Evolutionary conservation across 805 yeast genomes (phyloP).

Genomic region (Candida saitoana): DNA sequence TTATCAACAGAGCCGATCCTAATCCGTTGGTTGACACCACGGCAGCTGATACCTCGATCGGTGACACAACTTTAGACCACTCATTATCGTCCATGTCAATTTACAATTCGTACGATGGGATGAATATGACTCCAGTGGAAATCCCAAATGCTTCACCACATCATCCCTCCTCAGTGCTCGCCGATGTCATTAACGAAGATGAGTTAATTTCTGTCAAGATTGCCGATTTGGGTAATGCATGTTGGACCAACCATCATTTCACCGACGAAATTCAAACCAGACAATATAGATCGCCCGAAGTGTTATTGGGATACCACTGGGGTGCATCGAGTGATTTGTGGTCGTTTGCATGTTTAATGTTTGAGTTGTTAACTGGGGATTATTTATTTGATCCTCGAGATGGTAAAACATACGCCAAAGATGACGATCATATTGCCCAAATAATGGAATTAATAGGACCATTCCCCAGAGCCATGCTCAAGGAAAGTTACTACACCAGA

Average conservation of each 20-base stretch:
- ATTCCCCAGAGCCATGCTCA: constrained; percentile 55
- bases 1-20: constrained; percentile 1
- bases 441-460: constrained; percentile 78
- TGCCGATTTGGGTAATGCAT: constrained; percentile 70
- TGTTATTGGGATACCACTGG: constrained; percentile 75
- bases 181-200: constrained; percentile 28
- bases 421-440: constrained; percentile 96
- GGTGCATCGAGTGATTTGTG: constrained; percentile 94
- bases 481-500: constrained; percentile 57
- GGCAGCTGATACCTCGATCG: constrained; percentile 3
- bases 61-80: constrained; percentile 28
- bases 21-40: neutral
- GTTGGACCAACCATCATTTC: constrained; percentile 59
- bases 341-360: constrained; percentile 90
- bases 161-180: constrained; percentile 5
- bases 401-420: constrained; percentile 73
- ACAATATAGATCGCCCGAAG: constrained; percentile 65
- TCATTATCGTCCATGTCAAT: constrained; percentile 43
- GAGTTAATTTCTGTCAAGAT: constrained; percentile 63
- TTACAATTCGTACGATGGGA: constrained; percentile 18
- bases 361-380: constrained; percentile 92
- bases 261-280: constrained; percentile 68
- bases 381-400: constrained; percentile 87
- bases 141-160: constrained; percentile 10
- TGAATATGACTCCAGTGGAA: constrained; percentile 15